Percentiles rank a stretch among this genome's conserved stretches.
phyloP scores from a whole-genome alignment of 1,284 basidiomycete genomes.

The Cryptococcus sp. region DNA sequence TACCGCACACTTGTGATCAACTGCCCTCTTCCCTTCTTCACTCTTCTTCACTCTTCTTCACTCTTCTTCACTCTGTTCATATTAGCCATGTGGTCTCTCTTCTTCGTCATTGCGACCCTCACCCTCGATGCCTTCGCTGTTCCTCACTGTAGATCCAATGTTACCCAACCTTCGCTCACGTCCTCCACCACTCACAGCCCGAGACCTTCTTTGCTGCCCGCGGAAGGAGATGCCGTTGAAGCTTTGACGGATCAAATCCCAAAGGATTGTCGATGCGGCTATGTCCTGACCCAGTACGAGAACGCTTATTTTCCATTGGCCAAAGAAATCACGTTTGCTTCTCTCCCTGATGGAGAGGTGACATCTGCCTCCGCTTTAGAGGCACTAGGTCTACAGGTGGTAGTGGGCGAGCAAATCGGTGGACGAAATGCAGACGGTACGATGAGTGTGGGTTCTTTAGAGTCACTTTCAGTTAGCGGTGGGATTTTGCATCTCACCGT shows the following conservation, averaged over 20 bases:
- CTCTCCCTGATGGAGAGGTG: neutral
- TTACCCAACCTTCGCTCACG: neutral
- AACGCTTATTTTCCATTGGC: slow-evolving; percentile 13
- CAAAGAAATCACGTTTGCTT: slow-evolving; percentile 1
- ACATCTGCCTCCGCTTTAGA: neutral
- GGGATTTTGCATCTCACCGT: slow-evolving; percentile 6
- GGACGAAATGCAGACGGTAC: slow-evolving; percentile 1
- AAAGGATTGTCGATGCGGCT: slow-evolving; percentile 13
- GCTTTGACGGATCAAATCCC: neutral
- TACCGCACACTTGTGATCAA: too few species aligned
- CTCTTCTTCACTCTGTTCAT: too few species aligned
- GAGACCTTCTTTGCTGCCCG: too few species aligned
- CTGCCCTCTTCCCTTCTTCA: too few species aligned
- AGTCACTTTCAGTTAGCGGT: neutral
- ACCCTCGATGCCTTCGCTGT: too few species aligned
- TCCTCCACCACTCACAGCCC: neutral
- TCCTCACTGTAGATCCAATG: neutral
- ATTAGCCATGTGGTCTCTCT: too few species aligned
- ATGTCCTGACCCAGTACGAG: slow-evolving; percentile 8
- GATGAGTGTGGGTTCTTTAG: neutral
- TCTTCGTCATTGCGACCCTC: too few species aligned
- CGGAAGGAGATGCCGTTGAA: too few species aligned
- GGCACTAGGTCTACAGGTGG: neutral
- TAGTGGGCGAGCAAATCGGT: neutral
- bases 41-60: too few species aligned